These are phyloP conservation scores for Fistulinella cinereoalba DNA, from an alignment of 1,284 basidiomycete genomes.

Conservation along the genomic window DNA sequence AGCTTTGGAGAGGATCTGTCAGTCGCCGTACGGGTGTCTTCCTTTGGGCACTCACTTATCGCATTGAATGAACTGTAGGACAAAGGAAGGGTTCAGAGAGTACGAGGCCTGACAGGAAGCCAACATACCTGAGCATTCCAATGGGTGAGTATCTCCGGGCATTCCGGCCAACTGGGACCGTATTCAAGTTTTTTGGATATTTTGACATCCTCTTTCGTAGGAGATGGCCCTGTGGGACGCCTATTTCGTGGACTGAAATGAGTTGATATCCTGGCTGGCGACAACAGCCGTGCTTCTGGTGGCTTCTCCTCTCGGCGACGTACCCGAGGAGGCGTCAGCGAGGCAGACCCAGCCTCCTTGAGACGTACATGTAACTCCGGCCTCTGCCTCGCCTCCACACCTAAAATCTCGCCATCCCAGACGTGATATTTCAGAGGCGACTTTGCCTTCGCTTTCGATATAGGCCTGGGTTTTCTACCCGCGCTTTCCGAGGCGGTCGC, in stretches of 20 bases:
- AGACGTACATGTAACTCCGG: too few relatives aligned
- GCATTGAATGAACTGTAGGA: slow-evolving; percentile 31
- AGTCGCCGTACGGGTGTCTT: neutral
- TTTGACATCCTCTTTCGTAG: slow-evolving; percentile 6
- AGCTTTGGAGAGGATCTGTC: slow-evolving; percentile 19
- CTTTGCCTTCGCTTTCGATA: neutral
- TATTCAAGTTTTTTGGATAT: neutral
- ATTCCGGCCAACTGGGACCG: slow-evolving; percentile 15
- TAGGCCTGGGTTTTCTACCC: neutral
- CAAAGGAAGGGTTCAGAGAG: neutral
- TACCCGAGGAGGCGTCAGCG: neutral
- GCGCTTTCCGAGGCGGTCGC: neutral
- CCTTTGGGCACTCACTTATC: slow-evolving; percentile 24
- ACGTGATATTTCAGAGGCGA: slow-evolving; percentile 12
- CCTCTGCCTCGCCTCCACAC: neutral
- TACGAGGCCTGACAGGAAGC: too few relatives aligned
- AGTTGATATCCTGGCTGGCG: neutral
- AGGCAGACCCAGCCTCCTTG: neutral
- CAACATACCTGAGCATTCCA: slow-evolving; percentile 27
- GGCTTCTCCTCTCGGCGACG: neutral
- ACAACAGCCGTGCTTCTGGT: neutral
- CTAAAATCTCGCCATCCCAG: slow-evolving; percentile 20
- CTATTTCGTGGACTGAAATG: too few relatives aligned
- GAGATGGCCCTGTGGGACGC: too few relatives aligned
- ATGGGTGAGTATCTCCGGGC: slow-evolving; percentile 11